Evolutionary conservation across 2,329 filamentous ascomycete genomes (phyloP).

Genomic region (Talaromyces sp.): DNA sequence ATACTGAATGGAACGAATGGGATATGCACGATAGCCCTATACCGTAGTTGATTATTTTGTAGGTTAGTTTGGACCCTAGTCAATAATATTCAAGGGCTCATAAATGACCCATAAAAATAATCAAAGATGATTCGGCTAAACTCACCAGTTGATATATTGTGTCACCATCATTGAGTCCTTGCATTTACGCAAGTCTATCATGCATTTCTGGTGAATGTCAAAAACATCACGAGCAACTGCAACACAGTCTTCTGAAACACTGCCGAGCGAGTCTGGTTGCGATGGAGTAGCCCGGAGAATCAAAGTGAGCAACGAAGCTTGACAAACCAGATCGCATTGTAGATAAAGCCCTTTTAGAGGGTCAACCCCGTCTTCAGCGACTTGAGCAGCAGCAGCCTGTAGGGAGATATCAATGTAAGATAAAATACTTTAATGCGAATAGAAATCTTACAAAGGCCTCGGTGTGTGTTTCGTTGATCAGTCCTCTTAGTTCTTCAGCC

Average conservation of each 20-base stretch:
- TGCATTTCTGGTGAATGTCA: constrained; percentile 5
- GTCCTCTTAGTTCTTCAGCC: neutral
- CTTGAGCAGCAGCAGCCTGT: neutral
- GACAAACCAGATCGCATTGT: constrained; percentile 6
- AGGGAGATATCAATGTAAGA: neutral
- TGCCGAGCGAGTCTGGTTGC: neutral
- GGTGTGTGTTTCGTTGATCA: constrained; percentile 1
- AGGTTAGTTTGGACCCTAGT: neutral
- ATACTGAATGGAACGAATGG: constrained; percentile 8
- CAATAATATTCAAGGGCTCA: neutral
- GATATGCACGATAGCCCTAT: constrained; percentile 6
- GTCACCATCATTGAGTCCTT: neutral
- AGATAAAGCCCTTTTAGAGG: neutral
- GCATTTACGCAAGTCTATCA: constrained; percentile 3
- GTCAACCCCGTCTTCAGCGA: neutral
- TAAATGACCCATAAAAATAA: neutral
- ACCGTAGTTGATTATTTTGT: neutral
- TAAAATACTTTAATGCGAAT: neutral
- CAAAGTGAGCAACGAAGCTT: constrained; percentile 3
- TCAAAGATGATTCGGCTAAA: neutral
- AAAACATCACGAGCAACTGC: constrained; percentile 6
- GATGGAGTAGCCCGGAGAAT: neutral
- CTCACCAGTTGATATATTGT: constrained; percentile 2
- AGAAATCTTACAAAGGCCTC: neutral
- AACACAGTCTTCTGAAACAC: constrained; percentile 1